These are phyloP conservation scores for Plantago lanceolata DNA, from an alignment of 305 asterid species.

Conservation along the genomic window DNA sequence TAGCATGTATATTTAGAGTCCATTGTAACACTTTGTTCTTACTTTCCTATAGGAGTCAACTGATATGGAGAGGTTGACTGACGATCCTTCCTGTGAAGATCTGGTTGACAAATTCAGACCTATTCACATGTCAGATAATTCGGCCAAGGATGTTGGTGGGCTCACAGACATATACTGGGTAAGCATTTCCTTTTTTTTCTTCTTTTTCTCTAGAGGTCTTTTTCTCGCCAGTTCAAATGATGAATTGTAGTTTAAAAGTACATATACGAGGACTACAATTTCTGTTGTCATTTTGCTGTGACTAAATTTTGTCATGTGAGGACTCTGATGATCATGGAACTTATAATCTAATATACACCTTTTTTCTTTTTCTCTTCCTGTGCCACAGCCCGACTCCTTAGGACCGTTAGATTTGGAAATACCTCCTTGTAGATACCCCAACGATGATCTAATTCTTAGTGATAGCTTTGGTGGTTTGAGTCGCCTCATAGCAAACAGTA, in stretches of 20 bases:
- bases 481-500: constrained; percentile 84
- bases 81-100: constrained; percentile 32
- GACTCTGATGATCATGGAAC: neutral
- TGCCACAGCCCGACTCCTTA: constrained; percentile 83
- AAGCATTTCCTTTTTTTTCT: constrained; percentile 28
- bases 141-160: constrained; percentile 52
- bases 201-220: neutral
- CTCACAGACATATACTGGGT: constrained; percentile 89
- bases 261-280: neutral
- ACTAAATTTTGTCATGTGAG: no score
- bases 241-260: neutral
- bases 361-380: constrained; percentile 16
- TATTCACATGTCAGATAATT: constrained; percentile 36
- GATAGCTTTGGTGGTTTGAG: constrained; percentile 87
- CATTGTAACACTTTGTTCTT: constrained; percentile 20
- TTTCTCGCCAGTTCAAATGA: constrained; percentile 4
- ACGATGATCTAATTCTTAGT: constrained; percentile 70
- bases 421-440: constrained; percentile 80
- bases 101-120: constrained; percentile 36
- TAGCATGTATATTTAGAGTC: constrained; percentile 4
- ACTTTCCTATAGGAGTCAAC: constrained; percentile 43
- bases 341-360: constrained; percentile 25
- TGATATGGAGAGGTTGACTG: constrained; percentile 36
- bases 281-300: neutral
- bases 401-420: constrained; percentile 91